Percentiles rank a stretch among this genome's conserved stretches.
Conservation (phyloP, 2,329 filamentous ascomycete genomes). For the Botrytis sinoallii region DNA sequence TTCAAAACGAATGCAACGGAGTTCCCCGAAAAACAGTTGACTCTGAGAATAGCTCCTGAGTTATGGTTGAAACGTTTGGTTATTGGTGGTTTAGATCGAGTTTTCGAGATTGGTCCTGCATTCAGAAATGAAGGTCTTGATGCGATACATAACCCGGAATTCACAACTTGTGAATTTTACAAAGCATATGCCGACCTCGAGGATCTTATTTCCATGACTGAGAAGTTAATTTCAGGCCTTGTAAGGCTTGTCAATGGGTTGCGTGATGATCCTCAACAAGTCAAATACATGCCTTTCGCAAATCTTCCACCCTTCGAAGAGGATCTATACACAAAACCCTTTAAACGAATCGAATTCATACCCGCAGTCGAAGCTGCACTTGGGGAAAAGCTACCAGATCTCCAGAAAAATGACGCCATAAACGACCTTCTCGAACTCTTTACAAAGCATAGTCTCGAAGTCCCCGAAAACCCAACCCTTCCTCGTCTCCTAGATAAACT, state of each 20-base stretch:
- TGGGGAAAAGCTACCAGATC: conserved; percentile 42
- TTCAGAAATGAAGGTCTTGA: conserved; percentile 95
- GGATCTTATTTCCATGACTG: conserved; percentile 72
- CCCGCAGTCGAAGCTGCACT: conserved; percentile 70
- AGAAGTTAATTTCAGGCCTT: conserved; percentile 63
- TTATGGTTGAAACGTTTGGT: conserved; percentile 92
- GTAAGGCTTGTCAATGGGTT: conserved; percentile 49
- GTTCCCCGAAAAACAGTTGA: conserved; percentile 66
- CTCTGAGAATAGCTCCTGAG: conserved; percentile 87
- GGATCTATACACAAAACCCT: conserved; percentile 51
- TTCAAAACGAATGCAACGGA: conserved; percentile 80
- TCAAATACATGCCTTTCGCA: not conserved
- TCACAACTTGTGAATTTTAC: conserved; percentile 97
- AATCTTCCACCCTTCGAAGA: conserved; percentile 49
- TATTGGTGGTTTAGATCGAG: conserved; percentile 79
- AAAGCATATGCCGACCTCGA: conserved; percentile 75
- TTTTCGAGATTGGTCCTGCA: conserved; percentile 89
- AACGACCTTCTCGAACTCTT: conserved; percentile 57
- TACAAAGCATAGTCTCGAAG: conserved; percentile 44
- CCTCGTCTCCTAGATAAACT: conserved; percentile 79
- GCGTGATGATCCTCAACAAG: conserved; percentile 45
- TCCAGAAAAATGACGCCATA: conserved; percentile 50
- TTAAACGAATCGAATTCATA: conserved; percentile 75
- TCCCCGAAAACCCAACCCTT: conserved; percentile 54
- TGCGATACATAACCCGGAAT: conserved; percentile 92